These are phyloP conservation scores for Rhynchosporium secalis DNA, from an alignment of 2,329 filamentous ascomycete species.

Conservation along the genomic window DNA sequence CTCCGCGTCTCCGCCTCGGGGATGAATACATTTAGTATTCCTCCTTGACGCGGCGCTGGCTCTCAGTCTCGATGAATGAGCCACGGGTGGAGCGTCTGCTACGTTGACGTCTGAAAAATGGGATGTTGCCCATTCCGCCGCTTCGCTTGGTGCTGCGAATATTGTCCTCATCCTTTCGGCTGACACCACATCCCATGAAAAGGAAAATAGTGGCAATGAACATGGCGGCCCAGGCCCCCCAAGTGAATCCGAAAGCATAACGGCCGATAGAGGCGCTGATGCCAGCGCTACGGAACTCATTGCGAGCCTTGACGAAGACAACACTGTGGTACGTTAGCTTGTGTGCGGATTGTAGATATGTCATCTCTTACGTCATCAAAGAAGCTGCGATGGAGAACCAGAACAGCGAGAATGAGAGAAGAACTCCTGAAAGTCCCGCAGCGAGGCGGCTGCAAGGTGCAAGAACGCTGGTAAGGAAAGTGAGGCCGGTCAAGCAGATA, in stretches of 20 bases:
- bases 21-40: slow-evolving; percentile 50
- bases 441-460: slow-evolving; percentile 72
- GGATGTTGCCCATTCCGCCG: slow-evolving; percentile 41
- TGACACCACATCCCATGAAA: slow-evolving; percentile 54
- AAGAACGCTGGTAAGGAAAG: slow-evolving; percentile 67
- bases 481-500: slow-evolving; percentile 72
- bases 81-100: slow-evolving; percentile 52
- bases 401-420: slow-evolving; percentile 61
- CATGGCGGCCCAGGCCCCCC: slow-evolving; percentile 68
- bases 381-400: slow-evolving; percentile 66
- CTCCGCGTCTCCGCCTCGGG: background rate
- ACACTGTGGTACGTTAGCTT: slow-evolving; percentile 44
- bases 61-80: slow-evolving; percentile 51
- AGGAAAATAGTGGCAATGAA: slow-evolving; percentile 68
- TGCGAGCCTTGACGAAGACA: slow-evolving; percentile 67
- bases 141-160: slow-evolving; percentile 19
- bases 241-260: slow-evolving; percentile 75
- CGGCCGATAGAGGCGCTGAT: slow-evolving; percentile 61
- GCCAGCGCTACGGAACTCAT: slow-evolving; percentile 59
- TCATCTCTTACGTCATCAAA: slow-evolving; percentile 70
- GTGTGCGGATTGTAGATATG: slow-evolving; percentile 22
- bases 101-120: slow-evolving; percentile 50
- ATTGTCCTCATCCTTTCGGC: slow-evolving; percentile 41
- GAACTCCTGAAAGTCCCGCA: slow-evolving; percentile 63
- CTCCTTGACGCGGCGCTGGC: slow-evolving; percentile 65